Evolutionary conservation across 768 basidiomycete species (phyloP).

Genomic region (Psilocybe subaeruginosa): DNA sequence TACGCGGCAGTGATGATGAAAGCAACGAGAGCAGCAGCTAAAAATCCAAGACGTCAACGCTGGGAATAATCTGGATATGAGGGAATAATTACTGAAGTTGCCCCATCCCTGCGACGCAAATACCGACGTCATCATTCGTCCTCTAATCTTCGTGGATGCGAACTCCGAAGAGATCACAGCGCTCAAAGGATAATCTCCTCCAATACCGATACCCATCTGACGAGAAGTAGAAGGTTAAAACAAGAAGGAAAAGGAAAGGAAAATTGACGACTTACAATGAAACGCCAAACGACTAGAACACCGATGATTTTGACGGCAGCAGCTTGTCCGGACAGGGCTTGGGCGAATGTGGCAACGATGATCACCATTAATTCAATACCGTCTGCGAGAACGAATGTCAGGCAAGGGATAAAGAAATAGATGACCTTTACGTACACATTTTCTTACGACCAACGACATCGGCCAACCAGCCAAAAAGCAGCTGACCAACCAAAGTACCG

Average conservation of each 20-base stretch:
- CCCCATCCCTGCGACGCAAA: slow-evolving; percentile 91
- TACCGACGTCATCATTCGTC: slow-evolving; percentile 88
- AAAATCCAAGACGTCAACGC: background rate
- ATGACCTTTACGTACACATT: slow-evolving; percentile 61
- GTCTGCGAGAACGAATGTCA: slow-evolving; percentile 36
- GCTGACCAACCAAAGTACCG: slow-evolving; percentile 75
- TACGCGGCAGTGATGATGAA: slow-evolving; percentile 67
- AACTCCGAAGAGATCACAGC: slow-evolving; percentile 92
- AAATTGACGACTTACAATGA: slow-evolving; percentile 45
- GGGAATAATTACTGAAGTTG: slow-evolving; percentile 58
- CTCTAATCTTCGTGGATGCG: slow-evolving; percentile 74
- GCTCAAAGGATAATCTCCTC: slow-evolving; percentile 86
- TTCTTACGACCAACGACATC: slow-evolving; percentile 77
- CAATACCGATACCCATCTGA: slow-evolving; percentile 81
- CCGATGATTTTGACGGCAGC: slow-evolving; percentile 75
- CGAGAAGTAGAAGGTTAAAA: background rate
- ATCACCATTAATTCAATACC: slow-evolving; percentile 82
- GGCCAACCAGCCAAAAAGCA: slow-evolving; percentile 82
- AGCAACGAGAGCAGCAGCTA: slow-evolving; percentile 69
- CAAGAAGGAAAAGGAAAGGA: background rate
- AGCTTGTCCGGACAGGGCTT: slow-evolving; percentile 72
- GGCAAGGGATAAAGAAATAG: background rate
- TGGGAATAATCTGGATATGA: background rate
- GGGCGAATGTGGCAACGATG: slow-evolving; percentile 77
- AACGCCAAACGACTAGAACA: slow-evolving; percentile 82